phyloP scores from a whole-genome alignment of 78 protist genomes.

The Chrysochromulina tobinii region DNA sequence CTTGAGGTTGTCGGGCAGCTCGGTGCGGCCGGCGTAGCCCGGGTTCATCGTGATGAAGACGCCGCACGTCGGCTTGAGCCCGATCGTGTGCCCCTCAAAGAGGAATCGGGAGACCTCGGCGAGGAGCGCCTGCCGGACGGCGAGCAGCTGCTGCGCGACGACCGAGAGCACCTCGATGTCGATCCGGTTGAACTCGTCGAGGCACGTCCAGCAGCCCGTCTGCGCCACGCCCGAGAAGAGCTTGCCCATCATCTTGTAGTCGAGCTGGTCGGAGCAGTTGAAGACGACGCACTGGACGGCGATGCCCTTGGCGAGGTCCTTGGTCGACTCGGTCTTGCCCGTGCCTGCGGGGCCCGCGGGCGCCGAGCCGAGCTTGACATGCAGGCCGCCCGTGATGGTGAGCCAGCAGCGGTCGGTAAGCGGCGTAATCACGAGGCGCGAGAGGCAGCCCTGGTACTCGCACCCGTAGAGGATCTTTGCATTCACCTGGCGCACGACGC shows the following conservation, averaged over 20 bases:
- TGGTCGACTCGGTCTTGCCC: conserved; percentile 83
- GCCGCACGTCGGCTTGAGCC: conserved; percentile 53
- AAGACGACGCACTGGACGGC: conserved; percentile 66
- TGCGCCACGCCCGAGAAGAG: conserved; percentile 79
- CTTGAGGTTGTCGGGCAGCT: conserved; percentile 82
- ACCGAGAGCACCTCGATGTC: conserved; percentile 68
- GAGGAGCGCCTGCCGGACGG: conserved; percentile 60
- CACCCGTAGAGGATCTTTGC: conserved; percentile 67
- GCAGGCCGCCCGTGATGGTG: conserved; percentile 73
- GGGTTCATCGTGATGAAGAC: conserved; percentile 86
- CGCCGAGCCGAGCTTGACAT: conserved; percentile 76
- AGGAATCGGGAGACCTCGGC: conserved; percentile 25
- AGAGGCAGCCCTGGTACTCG: conserved; percentile 81
- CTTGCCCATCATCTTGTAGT: conserved; percentile 80
- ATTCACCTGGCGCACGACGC: conserved; percentile 37
- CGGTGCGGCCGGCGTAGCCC: conserved; percentile 83
- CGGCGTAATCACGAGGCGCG: conserved; percentile 86
- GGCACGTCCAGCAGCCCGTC: conserved; percentile 72
- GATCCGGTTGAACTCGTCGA: conserved; percentile 79
- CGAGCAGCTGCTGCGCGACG: conserved; percentile 66
- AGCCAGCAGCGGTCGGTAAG: conserved; percentile 70
- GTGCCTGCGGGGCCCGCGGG: conserved; percentile 87
- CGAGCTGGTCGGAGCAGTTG: conserved; percentile 76
- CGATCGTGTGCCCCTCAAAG: conserved; percentile 65
- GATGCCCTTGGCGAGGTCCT: conserved; percentile 84